Base-by-base conservation (phyloP, 495 filamentous ascomycete genomes). In the Trichoderma asperelloides region DNA sequence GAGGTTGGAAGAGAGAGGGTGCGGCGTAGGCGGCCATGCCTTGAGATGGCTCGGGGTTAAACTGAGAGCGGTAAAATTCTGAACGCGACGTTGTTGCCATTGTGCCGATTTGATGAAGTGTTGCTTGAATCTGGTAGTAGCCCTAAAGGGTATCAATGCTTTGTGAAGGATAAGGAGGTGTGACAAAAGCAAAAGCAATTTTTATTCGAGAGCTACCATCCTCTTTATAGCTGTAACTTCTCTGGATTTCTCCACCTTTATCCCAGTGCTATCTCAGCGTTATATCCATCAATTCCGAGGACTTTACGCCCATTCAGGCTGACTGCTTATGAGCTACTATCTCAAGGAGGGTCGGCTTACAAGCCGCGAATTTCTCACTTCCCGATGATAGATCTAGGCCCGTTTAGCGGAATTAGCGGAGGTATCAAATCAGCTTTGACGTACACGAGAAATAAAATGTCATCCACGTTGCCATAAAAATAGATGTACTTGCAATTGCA, bases 1-100 rank as follows among this genome's bases (percentile, higher is more conserved):
- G 79, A 2, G 79, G 80, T 68, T 82, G 80, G 67, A 77, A 75
- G 25, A 82, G 72, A 13, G 77, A 79, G 3, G 78, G 74, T 11
- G 71, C 76, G 41, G 71, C 68, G 66, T 81, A 82, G 37, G 71
- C 71, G 43, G 67, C 66, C 78, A 82, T 81, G 62, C 72, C 74
- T n/a, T 78, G 23, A 2, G 21, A 1, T 9, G 51, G 27, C 13
- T 21, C 23, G 5, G 49, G 21, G 49, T 9, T 55, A 16, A 23
- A 55, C 21, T 25, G 18, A 25, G 2, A 3, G 18, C 30, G 30
- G 30, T 33, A 33, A 33, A 2, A 33, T 33, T 33, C 30, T 33
- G 30, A 33, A 6, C 30, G 30, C 6, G 30, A 45, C 1, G 2
- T 45, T 12, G 2, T 13, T 45, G 41, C 12, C 41, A 18, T 13